Evolutionary conservation across 2,329 filamentous ascomycete species (phyloP).

Genomic region (Daldinia sp.): DNA sequence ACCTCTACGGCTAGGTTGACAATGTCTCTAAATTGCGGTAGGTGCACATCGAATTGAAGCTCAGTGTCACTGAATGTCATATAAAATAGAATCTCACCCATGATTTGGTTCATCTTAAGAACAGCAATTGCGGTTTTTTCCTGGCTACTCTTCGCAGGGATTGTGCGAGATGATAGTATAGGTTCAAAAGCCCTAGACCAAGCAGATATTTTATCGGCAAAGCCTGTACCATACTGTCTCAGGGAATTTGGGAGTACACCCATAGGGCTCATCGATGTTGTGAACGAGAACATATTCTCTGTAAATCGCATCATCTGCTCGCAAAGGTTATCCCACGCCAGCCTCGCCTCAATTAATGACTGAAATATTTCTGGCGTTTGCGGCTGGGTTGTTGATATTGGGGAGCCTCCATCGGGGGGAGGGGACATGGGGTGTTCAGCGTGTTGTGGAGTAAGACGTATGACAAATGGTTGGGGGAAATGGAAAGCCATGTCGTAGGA

Average conservation of each 20-base stretch:
- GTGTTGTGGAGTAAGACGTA: conserved; percentile 56
- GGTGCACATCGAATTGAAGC: conserved; percentile 64
- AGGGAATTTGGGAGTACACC: conserved; percentile 60
- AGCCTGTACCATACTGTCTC: conserved; percentile 56
- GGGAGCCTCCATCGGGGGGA: conserved; percentile 54
- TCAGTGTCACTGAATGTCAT: conserved; percentile 69
- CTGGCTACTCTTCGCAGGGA: conserved; percentile 59
- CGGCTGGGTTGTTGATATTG: conserved; percentile 50
- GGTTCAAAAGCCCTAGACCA: conserved; percentile 66
- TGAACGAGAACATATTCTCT: conserved; percentile 60
- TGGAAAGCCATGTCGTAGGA: conserved; percentile 75
- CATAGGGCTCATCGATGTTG: conserved; percentile 59
- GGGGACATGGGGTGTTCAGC: conserved; percentile 52
- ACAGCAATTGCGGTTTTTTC: conserved; percentile 68
- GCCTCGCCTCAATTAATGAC: conserved; percentile 62
- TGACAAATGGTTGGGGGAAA: conserved; percentile 68
- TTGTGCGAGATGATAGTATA: conserved; percentile 59
- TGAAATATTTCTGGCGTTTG: conserved; percentile 57
- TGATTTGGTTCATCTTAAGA: conserved; percentile 69
- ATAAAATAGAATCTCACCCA: conserved; percentile 63
- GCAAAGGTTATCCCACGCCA: conserved; percentile 64
- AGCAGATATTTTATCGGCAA: conserved; percentile 59
- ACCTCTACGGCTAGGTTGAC: conserved; percentile 67
- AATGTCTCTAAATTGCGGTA: conserved; percentile 61
- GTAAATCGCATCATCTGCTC: conserved; percentile 67